Evolutionary conservation across 1,284 basidiomycete genomes (phyloP).

Genomic region (Cryptococcus floricola): DNA sequence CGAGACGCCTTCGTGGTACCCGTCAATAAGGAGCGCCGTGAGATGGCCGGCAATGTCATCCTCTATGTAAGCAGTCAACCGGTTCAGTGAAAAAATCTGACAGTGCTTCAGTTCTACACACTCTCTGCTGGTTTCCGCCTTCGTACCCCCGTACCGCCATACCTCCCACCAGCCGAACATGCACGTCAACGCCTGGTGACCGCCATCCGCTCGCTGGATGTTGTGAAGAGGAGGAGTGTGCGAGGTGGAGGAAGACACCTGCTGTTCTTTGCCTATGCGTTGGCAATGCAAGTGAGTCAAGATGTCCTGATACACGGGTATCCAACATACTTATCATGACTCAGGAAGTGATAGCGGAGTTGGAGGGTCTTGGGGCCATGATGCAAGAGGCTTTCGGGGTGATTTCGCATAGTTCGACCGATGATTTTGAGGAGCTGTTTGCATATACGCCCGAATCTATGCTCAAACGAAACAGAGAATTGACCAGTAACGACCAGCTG

Average conservation of each 20-base stretch:
- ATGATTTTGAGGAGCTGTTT: slow-evolving; percentile 68
- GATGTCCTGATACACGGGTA: background rate
- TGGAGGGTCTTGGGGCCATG: slow-evolving; percentile 70
- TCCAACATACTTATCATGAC: background rate
- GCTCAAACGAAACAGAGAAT: background rate
- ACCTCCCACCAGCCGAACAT: slow-evolving; percentile 84
- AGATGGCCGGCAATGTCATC: slow-evolving; percentile 87
- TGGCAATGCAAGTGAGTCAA: slow-evolving; percentile 65
- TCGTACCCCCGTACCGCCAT: slow-evolving; percentile 88
- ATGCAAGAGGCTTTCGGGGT: slow-evolving; percentile 86
- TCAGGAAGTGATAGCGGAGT: slow-evolving; percentile 73
- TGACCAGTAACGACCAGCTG: slow-evolving; percentile 51
- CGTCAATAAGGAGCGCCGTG: slow-evolving; percentile 76
- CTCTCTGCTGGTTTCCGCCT: slow-evolving; percentile 81
- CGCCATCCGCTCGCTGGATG: slow-evolving; percentile 75
- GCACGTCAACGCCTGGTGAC: slow-evolving; percentile 74
- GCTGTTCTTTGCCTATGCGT: slow-evolving; percentile 87
- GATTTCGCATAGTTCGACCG: slow-evolving; percentile 59
- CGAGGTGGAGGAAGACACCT: slow-evolving; percentile 66
- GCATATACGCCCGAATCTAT: slow-evolving; percentile 1
- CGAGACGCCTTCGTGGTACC: slow-evolving; percentile 81
- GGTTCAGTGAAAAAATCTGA: background rate
- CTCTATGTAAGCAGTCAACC: slow-evolving; percentile 55
- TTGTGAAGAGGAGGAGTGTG: slow-evolving; percentile 65
- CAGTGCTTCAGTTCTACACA: slow-evolving; percentile 61